These are phyloP conservation scores for Lyophyllum decastes DNA, from an alignment of 768 basidiomycete genomes.

Conservation along the genomic window DNA sequence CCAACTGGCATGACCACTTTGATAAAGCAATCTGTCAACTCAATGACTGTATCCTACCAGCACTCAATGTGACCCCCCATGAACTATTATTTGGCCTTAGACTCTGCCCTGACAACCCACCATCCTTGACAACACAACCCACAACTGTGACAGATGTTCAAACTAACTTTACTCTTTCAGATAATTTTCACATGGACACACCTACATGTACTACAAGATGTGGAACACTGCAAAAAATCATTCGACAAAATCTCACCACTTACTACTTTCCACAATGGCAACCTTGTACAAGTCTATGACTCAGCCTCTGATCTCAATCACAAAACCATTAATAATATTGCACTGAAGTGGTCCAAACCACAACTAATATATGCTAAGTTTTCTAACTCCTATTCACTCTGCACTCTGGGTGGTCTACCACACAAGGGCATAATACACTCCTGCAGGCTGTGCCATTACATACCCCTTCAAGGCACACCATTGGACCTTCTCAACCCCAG, in stretches of 20 bases:
- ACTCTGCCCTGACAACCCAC: background rate
- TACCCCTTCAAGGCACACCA: no score
- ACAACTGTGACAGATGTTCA: background rate
- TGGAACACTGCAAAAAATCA: background rate
- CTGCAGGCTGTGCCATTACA: no score
- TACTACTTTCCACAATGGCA: background rate
- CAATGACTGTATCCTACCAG: background rate
- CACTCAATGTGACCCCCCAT: background rate
- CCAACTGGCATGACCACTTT: background rate
- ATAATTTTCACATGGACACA: background rate
- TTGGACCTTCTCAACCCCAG: no score
- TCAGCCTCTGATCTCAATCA: no score
- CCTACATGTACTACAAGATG: background rate
- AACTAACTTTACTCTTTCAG: background rate
- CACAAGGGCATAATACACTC: slow-evolving; percentile 5
- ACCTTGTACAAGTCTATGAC: no score
- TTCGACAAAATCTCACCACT: slow-evolving; percentile 1
- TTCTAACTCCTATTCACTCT: background rate
- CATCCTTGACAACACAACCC: background rate
- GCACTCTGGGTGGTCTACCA: background rate
- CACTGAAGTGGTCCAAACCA: no score
- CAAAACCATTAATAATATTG: no score
- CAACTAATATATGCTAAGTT: slow-evolving; percentile 3
- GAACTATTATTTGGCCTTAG: background rate
- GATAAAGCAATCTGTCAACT: no score